Base-by-base conservation (phyloP, 1,139 yeast species). In the Diutina neorugosa region DNA sequence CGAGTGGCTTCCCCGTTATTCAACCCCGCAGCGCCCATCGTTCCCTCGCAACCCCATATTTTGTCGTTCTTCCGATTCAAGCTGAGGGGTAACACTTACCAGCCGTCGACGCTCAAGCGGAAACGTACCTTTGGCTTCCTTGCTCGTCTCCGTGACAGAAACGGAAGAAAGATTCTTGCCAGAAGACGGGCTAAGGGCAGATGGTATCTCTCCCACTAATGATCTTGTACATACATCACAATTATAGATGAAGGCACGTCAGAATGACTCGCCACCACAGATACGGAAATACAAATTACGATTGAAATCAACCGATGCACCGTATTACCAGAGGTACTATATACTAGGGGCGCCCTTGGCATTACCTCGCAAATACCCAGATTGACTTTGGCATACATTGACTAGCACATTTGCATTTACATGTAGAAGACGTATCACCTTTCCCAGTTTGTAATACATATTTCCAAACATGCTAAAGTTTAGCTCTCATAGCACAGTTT, bases 1-100 rank as follows among this genome's bases (percentile, higher is more conserved):
- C 31, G 34, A 5, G 19, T 23, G 31, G 48, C 34, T n/a, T 12
- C 34, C n/a, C 34, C 34, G 14, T n/a, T 21, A 18, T 21, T 44
- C 23, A 44, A 23, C 34, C 48, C 48, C 6, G 20, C 18, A 9
- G 31, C 34, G 9, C 34, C 48, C 8, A 7, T 40, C 8, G 25
- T 43, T 18, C 37, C 48, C n/a, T 11, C 48, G 18, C 12, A 12
- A n/a, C 21, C 48, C 34, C 48, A 23, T 4, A 14, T 44, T 3
- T 44, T 44, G 34, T 44, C 48, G n/a, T 44, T 44, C 34, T 27
- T 44, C 21, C 80, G 96, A 72, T 84, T 91, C 84, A 84, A 86
- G 65, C 76, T 90, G 31, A 82, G 96, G 73, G 98, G 98, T 69
- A 86, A 89, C 70, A 89, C 96, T 21, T 93, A 86, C 69, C 98